These are phyloP conservation scores for Colletotrichum sansevieriae DNA, from an alignment of 2,329 filamentous ascomycete species.

Conservation along the genomic window DNA sequence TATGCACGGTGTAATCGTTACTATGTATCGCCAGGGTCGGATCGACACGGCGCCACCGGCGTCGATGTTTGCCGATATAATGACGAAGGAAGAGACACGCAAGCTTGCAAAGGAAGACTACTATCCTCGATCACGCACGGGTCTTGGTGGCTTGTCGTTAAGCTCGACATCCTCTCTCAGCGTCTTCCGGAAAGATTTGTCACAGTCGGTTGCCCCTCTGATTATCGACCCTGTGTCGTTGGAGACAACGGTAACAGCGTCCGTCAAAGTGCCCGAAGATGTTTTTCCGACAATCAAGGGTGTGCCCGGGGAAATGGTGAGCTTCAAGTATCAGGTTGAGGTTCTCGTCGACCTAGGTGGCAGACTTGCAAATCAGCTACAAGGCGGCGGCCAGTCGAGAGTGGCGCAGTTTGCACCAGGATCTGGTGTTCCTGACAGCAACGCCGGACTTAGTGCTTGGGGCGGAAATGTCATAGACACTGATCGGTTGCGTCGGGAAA, in stretches of 20 bases:
- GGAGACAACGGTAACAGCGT: conserved; percentile 83
- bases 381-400: conserved; percentile 71
- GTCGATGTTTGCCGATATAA: conserved; percentile 61
- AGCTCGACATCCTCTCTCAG: conserved; percentile 89
- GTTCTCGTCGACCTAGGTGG: conserved; percentile 93
- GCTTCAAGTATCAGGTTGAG: conserved; percentile 93
- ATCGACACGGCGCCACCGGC: conserved; percentile 80
- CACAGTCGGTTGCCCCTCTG: conserved; percentile 88
- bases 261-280: conserved; percentile 88
- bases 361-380: conserved; percentile 80
- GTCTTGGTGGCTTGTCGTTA: conserved; percentile 86
- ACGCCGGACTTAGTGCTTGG: conserved; percentile 64
- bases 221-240: conserved; percentile 87
- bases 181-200: conserved; percentile 94
- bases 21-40: conserved; percentile 89
- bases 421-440: conserved; percentile 52
- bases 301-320: conserved; percentile 93
- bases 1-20: conserved; percentile 91
- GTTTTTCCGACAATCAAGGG: conserved; percentile 91
- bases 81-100: conserved; percentile 74
- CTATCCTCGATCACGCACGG: conserved; percentile 88
- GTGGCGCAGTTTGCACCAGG: conserved; percentile 51
- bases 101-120: conserved; percentile 83
- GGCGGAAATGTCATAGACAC: conserved; percentile 86
- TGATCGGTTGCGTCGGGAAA: conserved; percentile 85